Evolutionary conservation across 495 filamentous ascomycete genomes (phyloP).

Genomic region (Elaphomyces granulatus): DNA sequence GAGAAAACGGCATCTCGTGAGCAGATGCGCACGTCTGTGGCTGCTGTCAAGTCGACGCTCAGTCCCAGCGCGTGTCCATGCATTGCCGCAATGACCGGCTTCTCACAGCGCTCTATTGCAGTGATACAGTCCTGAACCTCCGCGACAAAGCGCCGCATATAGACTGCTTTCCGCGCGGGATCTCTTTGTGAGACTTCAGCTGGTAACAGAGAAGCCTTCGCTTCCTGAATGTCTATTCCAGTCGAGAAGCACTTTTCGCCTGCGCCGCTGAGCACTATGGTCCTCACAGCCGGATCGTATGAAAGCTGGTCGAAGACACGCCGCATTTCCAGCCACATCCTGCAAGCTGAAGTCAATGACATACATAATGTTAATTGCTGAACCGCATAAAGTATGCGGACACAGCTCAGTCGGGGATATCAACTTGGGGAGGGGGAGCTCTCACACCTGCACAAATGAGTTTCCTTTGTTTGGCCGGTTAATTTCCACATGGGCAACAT

Average conservation of each 20-base stretch:
- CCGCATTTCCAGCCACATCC: constrained; percentile 81
- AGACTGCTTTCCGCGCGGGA: constrained; percentile 49
- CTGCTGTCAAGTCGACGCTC: constrained; percentile 67
- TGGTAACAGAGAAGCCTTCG: constrained; percentile 23
- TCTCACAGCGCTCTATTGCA: constrained; percentile 72
- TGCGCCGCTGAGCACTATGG: constrained; percentile 67
- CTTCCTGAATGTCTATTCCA: constrained; percentile 62
- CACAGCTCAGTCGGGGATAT: too few relatives aligned
- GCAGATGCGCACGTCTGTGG: constrained; percentile 68
- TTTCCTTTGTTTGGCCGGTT: constrained; percentile 85
- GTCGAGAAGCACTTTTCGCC: constrained; percentile 77
- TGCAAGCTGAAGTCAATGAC: constrained; percentile 9
- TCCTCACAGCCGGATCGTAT: constrained; percentile 53
- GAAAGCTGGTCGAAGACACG: constrained; percentile 63
- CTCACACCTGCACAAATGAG: constrained; percentile 62
- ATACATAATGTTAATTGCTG: too few relatives aligned
- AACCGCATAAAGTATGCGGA: too few relatives aligned
- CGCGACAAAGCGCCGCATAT: constrained; percentile 49
- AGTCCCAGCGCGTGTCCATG: constrained; percentile 73
- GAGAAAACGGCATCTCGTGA: constrained; percentile 47
- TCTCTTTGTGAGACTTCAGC: constrained; percentile 28
- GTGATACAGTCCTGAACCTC: constrained; percentile 69
- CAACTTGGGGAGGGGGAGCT: background rate
- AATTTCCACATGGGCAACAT: constrained; percentile 86
- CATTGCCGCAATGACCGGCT: constrained; percentile 76